Conservation (phyloP, 1,284 basidiomycete genomes). For the Malassezia psittaci region DNA sequence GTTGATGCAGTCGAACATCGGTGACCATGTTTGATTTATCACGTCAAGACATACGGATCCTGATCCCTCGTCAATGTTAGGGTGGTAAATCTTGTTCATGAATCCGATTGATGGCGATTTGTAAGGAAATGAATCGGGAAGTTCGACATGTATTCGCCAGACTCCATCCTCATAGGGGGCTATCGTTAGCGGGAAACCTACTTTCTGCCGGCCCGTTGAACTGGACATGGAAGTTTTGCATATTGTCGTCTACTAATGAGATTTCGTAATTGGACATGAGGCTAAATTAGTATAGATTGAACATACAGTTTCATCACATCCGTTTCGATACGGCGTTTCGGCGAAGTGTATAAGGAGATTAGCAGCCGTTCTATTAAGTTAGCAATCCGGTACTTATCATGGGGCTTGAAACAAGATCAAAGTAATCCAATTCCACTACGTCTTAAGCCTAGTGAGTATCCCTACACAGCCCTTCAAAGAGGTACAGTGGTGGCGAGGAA, state of each 20-base stretch:
- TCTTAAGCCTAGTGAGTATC: too few species aligned
- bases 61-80: conserved; percentile 86
- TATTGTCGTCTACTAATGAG: conserved; percentile 90
- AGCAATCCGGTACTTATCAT: conserved; percentile 9
- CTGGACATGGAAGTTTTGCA: conserved; percentile 96
- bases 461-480: neutral
- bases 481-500: neutral
- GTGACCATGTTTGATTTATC: conserved; percentile 39
- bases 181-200: conserved; percentile 54
- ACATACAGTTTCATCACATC: conserved; percentile 98
- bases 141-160: conserved; percentile 98
- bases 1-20: conserved; percentile 76
- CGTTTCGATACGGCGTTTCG: conserved; percentile 90
- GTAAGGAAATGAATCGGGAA: conserved; percentile 98
- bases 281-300: conserved; percentile 18
- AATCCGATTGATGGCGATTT: conserved; percentile 98
- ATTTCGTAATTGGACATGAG: conserved; percentile 58
- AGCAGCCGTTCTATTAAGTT: neutral
- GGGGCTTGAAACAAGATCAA: neutral
- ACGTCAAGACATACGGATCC: conserved; percentile 40
- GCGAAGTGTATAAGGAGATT: conserved; percentile 51
- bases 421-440: too few species aligned
- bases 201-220: conserved; percentile 91
- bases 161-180: conserved; percentile 90
- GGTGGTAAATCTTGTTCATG: conserved; percentile 99